Base-by-base conservation (phyloP, 139 green algal species). In the Zygnema cylindricum region DNA sequence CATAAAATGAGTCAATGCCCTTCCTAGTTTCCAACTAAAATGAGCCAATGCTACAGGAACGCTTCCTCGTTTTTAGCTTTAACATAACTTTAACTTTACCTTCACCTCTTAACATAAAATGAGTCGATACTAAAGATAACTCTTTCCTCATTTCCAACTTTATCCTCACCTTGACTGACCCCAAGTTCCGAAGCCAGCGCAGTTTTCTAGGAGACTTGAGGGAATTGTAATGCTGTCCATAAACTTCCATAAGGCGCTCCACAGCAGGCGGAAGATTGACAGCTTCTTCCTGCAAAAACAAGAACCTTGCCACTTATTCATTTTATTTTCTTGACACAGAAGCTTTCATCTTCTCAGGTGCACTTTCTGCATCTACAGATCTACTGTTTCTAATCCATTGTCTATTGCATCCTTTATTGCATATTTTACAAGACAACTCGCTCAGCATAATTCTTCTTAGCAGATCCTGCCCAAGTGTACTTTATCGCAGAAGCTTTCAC, bases 141-240 rank as follows among this genome's bases (percentile, higher is more conserved):
- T n/a, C n/a, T n/a, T n/a, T n/a, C n/a, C n/a, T n/a, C n/a, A n/a
- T n/a, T n/a, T n/a, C n/a, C n/a, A n/a, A n/a, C n/a, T n/a, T n/a
- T n/a, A n/a, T n/a, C n/a, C n/a, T n/a, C 63, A 98, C 83, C 22
- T 94, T 86, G 36, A 99, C 97, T 0, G 71, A 87, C 75, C 97
- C 97, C 2, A 97, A 82, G 25, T 86, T 69, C 35, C 91, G 94
- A 81, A 86, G 90, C 96, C 96, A 99, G 43, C 91, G 35, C 76
- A 99, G 94, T 86, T 96, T 96, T 36, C 97, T 92, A 1, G 97
- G 97, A 22, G 95, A 91, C 89, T 98, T 98, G 3, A 98, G 82
- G 3, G 91, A 55, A 77, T 94, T 77, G 92, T 96, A 94, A 11
- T 78, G 55, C 1, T 75, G 71, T 21, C 81, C 87, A 81, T 93